Evolutionary conservation across 768 basidiomycete genomes (phyloP), one percentile per base, ranked within the genome.

Genomic region (Psilocybe cyanescens): DNA sequence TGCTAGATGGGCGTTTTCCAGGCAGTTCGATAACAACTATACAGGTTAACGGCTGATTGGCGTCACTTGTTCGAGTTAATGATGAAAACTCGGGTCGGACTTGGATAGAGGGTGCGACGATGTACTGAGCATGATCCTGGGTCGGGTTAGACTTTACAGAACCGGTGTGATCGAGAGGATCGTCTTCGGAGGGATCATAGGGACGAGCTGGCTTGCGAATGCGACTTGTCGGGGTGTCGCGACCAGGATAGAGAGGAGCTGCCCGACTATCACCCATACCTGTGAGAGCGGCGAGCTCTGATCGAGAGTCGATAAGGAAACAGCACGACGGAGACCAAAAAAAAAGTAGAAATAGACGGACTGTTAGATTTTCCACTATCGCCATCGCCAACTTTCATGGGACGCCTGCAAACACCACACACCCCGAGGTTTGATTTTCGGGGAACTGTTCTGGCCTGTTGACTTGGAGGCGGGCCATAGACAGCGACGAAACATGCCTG

Each of bases 401-500:
- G 95, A 33, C 95, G 84, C 67, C 97, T 83, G 72, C 97, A 99
- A 2, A 99, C 95, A 41, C 97, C 97, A 67, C 97, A 99, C 16
- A 99, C 93, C 17, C 97, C 97, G 24, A 97, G 79, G 71, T 93
- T 90, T 49, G 91, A 80, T 76, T 91, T 87, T 74, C 86, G 79
- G 29, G 90, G 81, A 6, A 85, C 73, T 55, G 86, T 72, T 53
- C 82, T 76, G 67, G 78, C 84, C 35, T 78, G 79, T 67, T 84
- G 82, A 60, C 73, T 82, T 12, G 89, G 87, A 9, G 91, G 89
- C 4, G 93, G 93, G 12, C 96, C 97, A 74, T 99, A 99, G 3
- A 99, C 97, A 5, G 95, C 94, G 14, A 89, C 92, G 74, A 98
- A 99, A 75, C 97, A 99, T 14, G 95, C 97, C 92, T 97, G 60